A percentile compares a stretch with the other conserved stretches of the same genome.
These are phyloP conservation scores for Rutstroemia sp. DNA, from an alignment of 2,329 filamentous ascomycete species.

Conservation along the genomic window DNA sequence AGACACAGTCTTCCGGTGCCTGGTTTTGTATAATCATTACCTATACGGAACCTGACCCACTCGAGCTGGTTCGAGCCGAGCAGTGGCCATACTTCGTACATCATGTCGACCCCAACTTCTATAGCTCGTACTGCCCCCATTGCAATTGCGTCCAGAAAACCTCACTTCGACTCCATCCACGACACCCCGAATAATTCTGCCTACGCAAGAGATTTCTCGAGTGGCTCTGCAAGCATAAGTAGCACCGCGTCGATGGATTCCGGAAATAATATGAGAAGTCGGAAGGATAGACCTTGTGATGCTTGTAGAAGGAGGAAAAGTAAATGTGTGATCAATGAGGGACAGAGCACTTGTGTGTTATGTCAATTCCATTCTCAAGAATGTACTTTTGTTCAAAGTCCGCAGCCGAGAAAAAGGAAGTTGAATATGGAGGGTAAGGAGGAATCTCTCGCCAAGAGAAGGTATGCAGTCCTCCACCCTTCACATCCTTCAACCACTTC, in stretches of 20 bases:
- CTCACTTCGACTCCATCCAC: constrained; percentile 28
- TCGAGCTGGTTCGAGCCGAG: constrained; percentile 19
- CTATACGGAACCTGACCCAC: neutral
- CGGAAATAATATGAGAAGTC: constrained; percentile 36
- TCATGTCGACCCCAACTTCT: constrained; percentile 39
- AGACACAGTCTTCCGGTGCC: constrained; percentile 18
- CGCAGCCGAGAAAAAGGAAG: constrained; percentile 74
- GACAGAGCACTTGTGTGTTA: constrained; percentile 62
- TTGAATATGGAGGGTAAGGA: constrained; percentile 50
- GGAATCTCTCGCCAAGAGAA: constrained; percentile 58
- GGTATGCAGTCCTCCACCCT: constrained; percentile 40
- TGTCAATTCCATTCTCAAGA: constrained; percentile 73
- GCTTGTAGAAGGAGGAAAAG: constrained; percentile 67
- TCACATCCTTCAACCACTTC: neutral
- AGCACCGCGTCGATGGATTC: constrained; percentile 46
- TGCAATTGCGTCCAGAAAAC: constrained; percentile 56
- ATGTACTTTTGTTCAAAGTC: constrained; percentile 72
- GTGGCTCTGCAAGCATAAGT: constrained; percentile 44
- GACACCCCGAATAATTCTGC: constrained; percentile 16
- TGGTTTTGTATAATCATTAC: constrained; percentile 7
- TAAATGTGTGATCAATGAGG: constrained; percentile 73
- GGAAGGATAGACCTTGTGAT: constrained; percentile 56
- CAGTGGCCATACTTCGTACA: constrained; percentile 9
- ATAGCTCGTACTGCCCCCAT: constrained; percentile 57
- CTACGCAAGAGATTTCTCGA: constrained; percentile 24